Conservation (phyloP, 768 basidiomycete genomes). For the Termitomyces sp. region DNA sequence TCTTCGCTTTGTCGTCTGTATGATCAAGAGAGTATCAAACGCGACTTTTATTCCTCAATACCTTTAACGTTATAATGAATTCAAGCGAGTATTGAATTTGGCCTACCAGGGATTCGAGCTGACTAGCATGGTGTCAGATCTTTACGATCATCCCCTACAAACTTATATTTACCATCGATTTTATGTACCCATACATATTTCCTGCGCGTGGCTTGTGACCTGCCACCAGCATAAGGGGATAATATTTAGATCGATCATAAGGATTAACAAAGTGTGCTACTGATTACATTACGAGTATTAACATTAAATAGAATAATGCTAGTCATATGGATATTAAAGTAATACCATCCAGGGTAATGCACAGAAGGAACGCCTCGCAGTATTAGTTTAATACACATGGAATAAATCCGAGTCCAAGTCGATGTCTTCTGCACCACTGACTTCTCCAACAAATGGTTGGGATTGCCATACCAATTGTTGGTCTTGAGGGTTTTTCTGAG, state of each 20-base stretch:
- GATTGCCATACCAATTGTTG: constrained; percentile 50
- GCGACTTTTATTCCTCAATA: too few species aligned
- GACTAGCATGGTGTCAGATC: too few species aligned
- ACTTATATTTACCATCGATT: too few species aligned
- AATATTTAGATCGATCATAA: background rate
- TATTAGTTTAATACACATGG: constrained; percentile 23
- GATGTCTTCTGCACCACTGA: constrained; percentile 23
- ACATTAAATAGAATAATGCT: background rate
- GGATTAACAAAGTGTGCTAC: background rate
- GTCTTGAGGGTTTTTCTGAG: constrained; percentile 36
- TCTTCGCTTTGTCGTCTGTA: too few species aligned
- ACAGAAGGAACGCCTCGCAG: background rate
- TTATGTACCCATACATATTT: too few species aligned
- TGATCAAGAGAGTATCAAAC: too few species aligned
- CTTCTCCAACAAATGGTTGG: constrained; percentile 32
- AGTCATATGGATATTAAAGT: background rate
- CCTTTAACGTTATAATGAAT: too few species aligned
- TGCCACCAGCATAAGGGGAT: background rate
- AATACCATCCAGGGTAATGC: background rate
- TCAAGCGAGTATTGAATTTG: too few species aligned
- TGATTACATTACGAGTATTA: background rate
- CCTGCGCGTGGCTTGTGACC: background rate
- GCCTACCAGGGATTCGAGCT: too few species aligned
- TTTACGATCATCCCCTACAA: too few species aligned
- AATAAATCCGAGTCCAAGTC: constrained; percentile 28